Conservation (phyloP, 1,284 basidiomycete genomes). For the Schizopora paradoxa region DNA sequence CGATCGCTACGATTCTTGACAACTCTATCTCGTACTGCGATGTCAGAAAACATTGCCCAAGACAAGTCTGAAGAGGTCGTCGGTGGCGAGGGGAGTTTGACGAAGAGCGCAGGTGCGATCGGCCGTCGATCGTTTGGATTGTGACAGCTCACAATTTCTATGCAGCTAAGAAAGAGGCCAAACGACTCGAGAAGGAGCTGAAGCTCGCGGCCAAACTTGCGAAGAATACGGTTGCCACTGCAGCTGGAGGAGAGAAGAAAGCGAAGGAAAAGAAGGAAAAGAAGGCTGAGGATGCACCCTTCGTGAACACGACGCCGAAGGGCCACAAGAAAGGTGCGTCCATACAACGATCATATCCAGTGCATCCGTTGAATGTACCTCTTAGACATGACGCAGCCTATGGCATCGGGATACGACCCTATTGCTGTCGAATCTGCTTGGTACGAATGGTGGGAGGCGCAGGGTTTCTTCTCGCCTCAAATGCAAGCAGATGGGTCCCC, state of each 20-base stretch:
- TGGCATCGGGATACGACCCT: conserved; percentile 91
- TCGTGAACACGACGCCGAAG: conserved; percentile 81
- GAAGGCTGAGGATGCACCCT: conserved; percentile 63
- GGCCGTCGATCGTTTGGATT: conserved; percentile 20
- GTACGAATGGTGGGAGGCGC: conserved; percentile 97
- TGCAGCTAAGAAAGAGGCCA: conserved; percentile 69
- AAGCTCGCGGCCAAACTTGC: conserved; percentile 75
- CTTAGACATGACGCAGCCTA: conserved; percentile 80
- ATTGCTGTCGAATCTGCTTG: conserved; percentile 93
- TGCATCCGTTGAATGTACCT: neutral
- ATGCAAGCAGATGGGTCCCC: conserved; percentile 52
- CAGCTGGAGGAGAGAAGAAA: conserved; percentile 53
- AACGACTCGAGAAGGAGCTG: conserved; percentile 67
- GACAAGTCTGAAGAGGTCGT: no score
- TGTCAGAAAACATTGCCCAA: no score
- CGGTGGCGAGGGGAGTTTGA: no score
- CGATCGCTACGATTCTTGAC: no score
- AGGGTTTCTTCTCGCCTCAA: conserved; percentile 88
- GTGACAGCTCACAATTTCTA: no score
- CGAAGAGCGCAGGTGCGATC: neutral
- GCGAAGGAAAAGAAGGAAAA: conserved; percentile 74
- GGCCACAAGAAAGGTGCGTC: conserved; percentile 85
- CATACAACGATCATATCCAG: no score
- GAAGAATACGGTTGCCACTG: conserved; percentile 42
- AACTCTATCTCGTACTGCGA: no score